phyloP scores from a whole-genome alignment of 2,329 filamentous ascomycete genomes.

The Aureobasidium sp. region DNA sequence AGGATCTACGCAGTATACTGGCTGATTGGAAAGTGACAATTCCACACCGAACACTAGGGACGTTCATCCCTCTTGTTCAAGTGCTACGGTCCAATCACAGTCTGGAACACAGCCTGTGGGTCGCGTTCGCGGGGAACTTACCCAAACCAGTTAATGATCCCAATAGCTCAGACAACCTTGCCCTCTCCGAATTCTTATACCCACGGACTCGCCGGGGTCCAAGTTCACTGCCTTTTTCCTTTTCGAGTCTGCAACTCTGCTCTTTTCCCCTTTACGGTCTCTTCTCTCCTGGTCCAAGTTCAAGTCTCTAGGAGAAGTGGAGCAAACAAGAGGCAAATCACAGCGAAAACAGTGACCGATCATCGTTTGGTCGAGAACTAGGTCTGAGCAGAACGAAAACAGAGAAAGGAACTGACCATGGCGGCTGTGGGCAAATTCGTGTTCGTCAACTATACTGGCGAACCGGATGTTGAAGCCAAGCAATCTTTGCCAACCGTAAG shows the following conservation, averaged over 20 bases:
- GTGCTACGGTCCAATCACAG: neutral
- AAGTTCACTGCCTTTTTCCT: slow-evolving; percentile 10
- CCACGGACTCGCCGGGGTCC: slow-evolving; percentile 8
- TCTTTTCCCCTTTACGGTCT: slow-evolving; percentile 11
- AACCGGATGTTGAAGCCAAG: slow-evolving; percentile 8
- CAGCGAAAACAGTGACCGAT: neutral
- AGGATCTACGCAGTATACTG: neutral
- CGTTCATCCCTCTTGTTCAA: neutral
- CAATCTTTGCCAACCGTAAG: slow-evolving; percentile 11
- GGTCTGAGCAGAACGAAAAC: neutral
- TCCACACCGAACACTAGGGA: neutral
- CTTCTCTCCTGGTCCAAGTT: neutral
- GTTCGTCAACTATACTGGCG: slow-evolving; percentile 10
- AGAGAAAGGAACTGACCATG: slow-evolving; percentile 8
- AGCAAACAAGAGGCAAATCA: slow-evolving; percentile 5
- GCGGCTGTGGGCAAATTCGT: slow-evolving; percentile 10
- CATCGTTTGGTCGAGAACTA: neutral
- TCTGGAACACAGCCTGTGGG: neutral
- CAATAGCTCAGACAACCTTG: slow-evolving; percentile 1
- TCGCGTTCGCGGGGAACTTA: neutral
- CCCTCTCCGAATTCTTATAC: neutral
- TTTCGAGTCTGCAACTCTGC: slow-evolving; percentile 2
- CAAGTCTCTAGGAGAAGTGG: neutral
- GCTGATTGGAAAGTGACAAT: neutral
- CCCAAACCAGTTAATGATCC: slow-evolving; percentile 3